Evolutionary conservation across 495 filamentous ascomycete species (phyloP), one percentile per base, ranked within the genome.

Genomic region (Mycothermus thermophilus): DNA sequence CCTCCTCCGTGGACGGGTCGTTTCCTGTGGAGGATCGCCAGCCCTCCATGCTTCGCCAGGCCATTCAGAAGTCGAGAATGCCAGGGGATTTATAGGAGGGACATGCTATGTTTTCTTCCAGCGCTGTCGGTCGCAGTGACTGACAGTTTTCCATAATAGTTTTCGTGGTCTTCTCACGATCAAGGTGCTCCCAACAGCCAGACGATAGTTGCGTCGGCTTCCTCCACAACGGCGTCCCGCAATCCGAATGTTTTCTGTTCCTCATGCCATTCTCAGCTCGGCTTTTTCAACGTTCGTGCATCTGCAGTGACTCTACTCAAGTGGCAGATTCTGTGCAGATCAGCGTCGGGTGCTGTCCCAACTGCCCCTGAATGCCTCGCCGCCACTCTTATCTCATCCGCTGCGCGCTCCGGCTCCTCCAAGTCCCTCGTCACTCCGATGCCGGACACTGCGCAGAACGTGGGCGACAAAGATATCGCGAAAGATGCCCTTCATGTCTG

Each of bases 41-140:
- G 30, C 45, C 55, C 67, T 72, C 63, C 48, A 52, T 42, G 33
- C 64, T 72, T 66, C 67, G 66, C 56, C 55, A 47, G 46, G 51
- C 41, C 46, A 55, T 61, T 60, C 47, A 53, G 51, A 52, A 68
- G 67, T 66, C 32, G 34, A 62, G 58, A 57, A 52, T 59, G 54
- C 49, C 54, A 42, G 60, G 69, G 66, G 67, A 66, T 66, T 66
- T 57, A 49, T 46, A 52, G 74, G n/a, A 76, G 74, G 68, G 50
- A 81, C 69, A 80, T 76, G 7, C n/a, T 30, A n/a, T 38, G 14
- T 34, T 20, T n/a, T 21, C 32, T 29, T 9, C 19, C 8, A 11
- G n/a, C 7, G 2, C 14, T 18, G 12, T 20, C 16, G 23, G 25
- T 46, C 50, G 31, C 25, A 46, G 38, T 42, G 17, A 26, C 47